Conservation (phyloP, 441 rosid genomes). For the Croton setiger region DNA sequence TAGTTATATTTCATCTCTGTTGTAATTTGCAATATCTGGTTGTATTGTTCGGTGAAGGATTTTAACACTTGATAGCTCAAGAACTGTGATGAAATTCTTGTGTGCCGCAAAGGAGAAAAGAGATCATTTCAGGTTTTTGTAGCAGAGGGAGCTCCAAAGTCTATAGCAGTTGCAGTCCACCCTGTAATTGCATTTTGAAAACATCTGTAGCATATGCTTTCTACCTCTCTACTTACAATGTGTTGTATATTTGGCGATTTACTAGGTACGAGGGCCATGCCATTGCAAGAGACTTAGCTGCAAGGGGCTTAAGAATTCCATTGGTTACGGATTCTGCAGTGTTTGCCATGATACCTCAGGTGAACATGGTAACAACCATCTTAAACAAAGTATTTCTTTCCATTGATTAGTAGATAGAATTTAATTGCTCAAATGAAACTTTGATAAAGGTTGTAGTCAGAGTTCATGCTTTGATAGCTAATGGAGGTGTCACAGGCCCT, state of each 20-base stretch:
- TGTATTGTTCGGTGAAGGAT: no score
- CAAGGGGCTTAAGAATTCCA: slow-evolving; percentile 78
- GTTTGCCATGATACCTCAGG: slow-evolving; percentile 86
- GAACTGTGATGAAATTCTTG: no score
- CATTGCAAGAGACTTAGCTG: slow-evolving; percentile 69
- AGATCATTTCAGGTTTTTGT: no score
- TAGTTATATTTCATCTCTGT: no score
- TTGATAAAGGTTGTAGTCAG: slow-evolving; percentile 52
- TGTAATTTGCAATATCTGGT: no score
- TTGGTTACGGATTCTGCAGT: slow-evolving; percentile 79
- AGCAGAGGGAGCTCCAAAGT: no score
- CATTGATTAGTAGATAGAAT: background rate
- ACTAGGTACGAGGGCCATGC: slow-evolving; percentile 57
- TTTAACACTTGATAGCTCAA: no score
- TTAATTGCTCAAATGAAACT: slow-evolving; percentile 15
- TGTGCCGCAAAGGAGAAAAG: no score
- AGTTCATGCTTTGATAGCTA: slow-evolving; percentile 87
- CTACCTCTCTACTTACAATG: no score
- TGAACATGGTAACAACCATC: slow-evolving; percentile 54
- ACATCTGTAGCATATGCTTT: no score
- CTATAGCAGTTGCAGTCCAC: no score
- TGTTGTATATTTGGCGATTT: slow-evolving; percentile 3
- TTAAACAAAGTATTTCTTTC: background rate
- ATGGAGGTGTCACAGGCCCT: slow-evolving; percentile 81
- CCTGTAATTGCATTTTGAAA: no score